Evolutionary conservation across 768 basidiomycete genomes (phyloP).

Genomic region (Lactarius vividus): DNA sequence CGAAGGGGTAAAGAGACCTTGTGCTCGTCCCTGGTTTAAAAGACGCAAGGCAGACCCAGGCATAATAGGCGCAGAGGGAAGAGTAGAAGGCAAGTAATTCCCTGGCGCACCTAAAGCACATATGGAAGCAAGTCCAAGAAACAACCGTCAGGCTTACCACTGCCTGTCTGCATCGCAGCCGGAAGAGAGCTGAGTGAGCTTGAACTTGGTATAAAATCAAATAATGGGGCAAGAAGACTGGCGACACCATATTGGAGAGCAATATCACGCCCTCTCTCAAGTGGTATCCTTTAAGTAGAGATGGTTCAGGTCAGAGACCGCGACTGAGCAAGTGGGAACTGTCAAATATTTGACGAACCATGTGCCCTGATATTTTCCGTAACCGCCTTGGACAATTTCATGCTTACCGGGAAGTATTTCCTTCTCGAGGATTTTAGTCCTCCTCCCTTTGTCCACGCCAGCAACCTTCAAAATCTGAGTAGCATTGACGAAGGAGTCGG

Average conservation of each 20-base stretch:
- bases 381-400: constrained; percentile 98
- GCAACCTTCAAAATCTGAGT: constrained; percentile 99
- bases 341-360: constrained; percentile 56
- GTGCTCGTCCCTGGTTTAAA: constrained; percentile 80
- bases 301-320: not conserved
- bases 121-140: constrained; percentile 1
- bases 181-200: constrained; percentile 69
- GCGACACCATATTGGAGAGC: constrained; percentile 91
- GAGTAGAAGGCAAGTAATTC: constrained; percentile 35
- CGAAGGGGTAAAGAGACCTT: constrained; percentile 83
- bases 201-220: constrained; percentile 86
- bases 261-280: constrained; percentile 90
- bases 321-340: constrained; percentile 14
- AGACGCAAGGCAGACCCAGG: constrained; percentile 82
- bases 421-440: constrained; percentile 96
- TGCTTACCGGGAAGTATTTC: constrained; percentile 94
- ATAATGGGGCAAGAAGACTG: constrained; percentile 81
- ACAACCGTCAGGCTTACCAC: constrained; percentile 14
- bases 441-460: constrained; percentile 92
- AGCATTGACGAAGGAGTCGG: constrained; percentile 95
- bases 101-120: constrained; percentile 11
- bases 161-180: constrained; percentile 29
- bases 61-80: constrained; percentile 83
- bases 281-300: constrained; percentile 73
- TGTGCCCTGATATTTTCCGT: constrained; percentile 98